Conservation (phyloP, 2,329 filamentous ascomycete species). For the Sclerotinia sclerotiorum region DNA sequence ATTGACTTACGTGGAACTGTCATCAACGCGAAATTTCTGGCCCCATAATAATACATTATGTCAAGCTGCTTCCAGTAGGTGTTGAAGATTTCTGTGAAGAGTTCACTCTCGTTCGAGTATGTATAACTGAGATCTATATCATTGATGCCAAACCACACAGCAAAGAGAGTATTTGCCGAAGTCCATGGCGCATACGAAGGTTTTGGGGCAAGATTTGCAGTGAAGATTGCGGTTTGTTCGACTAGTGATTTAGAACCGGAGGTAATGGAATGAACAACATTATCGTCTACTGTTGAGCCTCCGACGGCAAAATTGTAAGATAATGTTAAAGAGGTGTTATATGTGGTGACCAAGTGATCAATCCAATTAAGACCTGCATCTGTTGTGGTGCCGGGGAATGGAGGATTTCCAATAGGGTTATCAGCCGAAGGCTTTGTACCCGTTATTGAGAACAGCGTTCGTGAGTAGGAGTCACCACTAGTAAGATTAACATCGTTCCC, state of each 20-base stretch:
- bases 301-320: conserved; percentile 13
- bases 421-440: conserved; percentile 4
- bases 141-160: conserved; percentile 17
- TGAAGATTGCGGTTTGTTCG: conserved; percentile 5
- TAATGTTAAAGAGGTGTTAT: conserved; percentile 8
- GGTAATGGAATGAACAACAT: not conserved
- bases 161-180: conserved; percentile 13
- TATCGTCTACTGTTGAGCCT: not conserved
- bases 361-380: conserved; percentile 16
- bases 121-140: conserved; percentile 14
- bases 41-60: conserved; percentile 47
- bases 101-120: not conserved
- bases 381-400: conserved; percentile 12
- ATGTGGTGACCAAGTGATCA: conserved; percentile 2
- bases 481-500: not conserved
- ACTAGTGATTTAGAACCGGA: conserved; percentile 5
- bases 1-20: conserved; percentile 45
- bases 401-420: conserved; percentile 17
- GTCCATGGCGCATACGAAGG: conserved; percentile 16
- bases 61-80: conserved; percentile 17
- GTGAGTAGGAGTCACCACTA: conserved; percentile 14
- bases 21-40: conserved; percentile 50
- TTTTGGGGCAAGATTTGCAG: conserved; percentile 14
- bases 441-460: conserved; percentile 14
- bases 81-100: conserved; percentile 8